Percentiles rank a stretch among this genome's conserved stretches.
Evolutionary conservation across 192 early-diverging fungal genomes (phyloP).

Genomic region (Rhizophlyctis rosea): DNA sequence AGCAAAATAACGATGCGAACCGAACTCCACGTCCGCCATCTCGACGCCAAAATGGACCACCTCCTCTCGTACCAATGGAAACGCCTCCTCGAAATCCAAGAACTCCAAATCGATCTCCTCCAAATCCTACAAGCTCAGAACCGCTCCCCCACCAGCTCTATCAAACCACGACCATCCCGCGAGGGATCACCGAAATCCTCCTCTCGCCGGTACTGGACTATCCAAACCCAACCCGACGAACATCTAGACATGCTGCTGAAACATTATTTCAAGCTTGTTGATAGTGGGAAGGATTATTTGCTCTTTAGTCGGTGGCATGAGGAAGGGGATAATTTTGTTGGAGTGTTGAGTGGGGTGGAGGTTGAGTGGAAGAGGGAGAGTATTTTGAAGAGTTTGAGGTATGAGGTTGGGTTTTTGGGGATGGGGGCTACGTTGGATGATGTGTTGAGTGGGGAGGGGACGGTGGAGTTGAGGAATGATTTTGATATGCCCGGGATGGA

Average conservation of each 20-base stretch:
- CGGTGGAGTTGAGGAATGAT: slow-evolving; percentile 38
- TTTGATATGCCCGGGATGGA: slow-evolving; percentile 36
- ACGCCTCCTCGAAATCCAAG: slow-evolving; percentile 45
- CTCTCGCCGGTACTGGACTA: no score
- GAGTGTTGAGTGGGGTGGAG: slow-evolving; percentile 21
- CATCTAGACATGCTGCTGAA: no score
- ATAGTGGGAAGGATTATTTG: no score
- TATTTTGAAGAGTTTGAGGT: slow-evolving; percentile 7
- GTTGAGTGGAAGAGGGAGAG: no score
- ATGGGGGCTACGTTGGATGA: slow-evolving; percentile 36
- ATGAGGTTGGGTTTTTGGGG: slow-evolving; percentile 31
- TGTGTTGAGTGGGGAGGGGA: slow-evolving; percentile 38
- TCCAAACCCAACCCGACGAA: no score
- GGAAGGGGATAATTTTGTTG: slow-evolving; percentile 43
- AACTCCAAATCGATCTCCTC: slow-evolving; percentile 41
- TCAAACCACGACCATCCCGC: no score
- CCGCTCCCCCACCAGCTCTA: no score
- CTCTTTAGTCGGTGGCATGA: slow-evolving; percentile 41
- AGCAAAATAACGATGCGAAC: slow-evolving; percentile 32
- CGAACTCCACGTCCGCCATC: slow-evolving; percentile 41
- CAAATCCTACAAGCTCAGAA: no score
- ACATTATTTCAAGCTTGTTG: no score
- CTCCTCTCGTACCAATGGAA: slow-evolving; percentile 43
- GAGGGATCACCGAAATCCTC: no score
- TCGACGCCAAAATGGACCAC: slow-evolving; percentile 49